Conservation (phyloP, 306 rosid species). For the Sesbania bispinosa region DNA sequence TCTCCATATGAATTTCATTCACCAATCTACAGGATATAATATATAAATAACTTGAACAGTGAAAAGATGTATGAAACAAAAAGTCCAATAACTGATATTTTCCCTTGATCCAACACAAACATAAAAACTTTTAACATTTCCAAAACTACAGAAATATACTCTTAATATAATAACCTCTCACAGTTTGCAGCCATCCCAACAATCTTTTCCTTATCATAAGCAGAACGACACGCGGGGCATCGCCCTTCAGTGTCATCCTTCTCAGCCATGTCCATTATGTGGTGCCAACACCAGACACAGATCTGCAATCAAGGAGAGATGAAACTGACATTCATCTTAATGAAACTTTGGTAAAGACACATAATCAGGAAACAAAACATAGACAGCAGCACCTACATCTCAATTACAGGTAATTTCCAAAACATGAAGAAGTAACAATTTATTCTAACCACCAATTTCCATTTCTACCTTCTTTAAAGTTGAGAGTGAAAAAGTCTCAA, state of each 20-base stretch:
- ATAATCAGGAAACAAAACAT: not conserved
- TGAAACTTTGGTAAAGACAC: slow-evolving; percentile 8
- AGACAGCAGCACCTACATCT: not conserved
- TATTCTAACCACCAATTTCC: slow-evolving; percentile 5
- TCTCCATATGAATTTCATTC: slow-evolving; percentile 70
- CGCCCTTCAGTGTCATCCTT: slow-evolving; percentile 96
- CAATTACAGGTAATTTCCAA: slow-evolving; percentile 1
- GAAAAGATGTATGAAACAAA: not conserved
- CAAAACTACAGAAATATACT: not conserved
- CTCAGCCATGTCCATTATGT: slow-evolving; percentile 94
- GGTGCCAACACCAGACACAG: slow-evolving; percentile 99
- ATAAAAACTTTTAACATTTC: not conserved
- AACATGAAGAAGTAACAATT: not conserved
- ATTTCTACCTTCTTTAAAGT: not conserved
- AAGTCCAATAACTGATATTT: not conserved
- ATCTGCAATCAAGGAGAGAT: slow-evolving; percentile 47
- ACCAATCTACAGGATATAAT: slow-evolving; percentile 76
- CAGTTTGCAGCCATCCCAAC: slow-evolving; percentile 90
- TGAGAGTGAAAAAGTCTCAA: not conserved
- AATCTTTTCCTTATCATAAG: slow-evolving; percentile 95
- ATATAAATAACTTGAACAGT: not conserved
- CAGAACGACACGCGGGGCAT: slow-evolving; percentile 92
- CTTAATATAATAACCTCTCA: slow-evolving; percentile 54
- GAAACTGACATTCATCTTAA: slow-evolving; percentile 17
- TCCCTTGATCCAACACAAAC: not conserved